Percentiles rank a stretch among this genome's conserved stretches.
Evolutionary conservation across 257 asterid species (phyloP).

Genomic region (Eucommia ulmoides): DNA sequence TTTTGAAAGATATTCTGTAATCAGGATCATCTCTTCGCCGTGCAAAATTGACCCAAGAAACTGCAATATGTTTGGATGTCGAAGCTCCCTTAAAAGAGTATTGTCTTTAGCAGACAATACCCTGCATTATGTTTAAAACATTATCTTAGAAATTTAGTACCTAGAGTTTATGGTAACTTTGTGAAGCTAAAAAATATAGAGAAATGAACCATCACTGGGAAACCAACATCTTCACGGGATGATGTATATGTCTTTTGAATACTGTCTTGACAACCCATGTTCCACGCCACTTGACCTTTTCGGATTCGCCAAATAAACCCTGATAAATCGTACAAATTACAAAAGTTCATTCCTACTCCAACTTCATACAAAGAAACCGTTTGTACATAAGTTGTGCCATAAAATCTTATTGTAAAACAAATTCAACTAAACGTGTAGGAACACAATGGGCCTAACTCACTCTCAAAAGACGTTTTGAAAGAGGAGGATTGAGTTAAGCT

Average conservation of each 20-base stretch:
- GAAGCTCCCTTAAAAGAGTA: conserved; percentile 43
- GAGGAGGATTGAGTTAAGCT: no score
- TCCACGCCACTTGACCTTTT: conserved; percentile 57
- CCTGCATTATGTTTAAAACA: conserved; percentile 20
- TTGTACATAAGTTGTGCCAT: no score
- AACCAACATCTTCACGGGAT: conserved; percentile 20
- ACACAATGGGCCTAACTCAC: no score
- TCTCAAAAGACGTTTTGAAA: no score
- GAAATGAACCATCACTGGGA: not conserved
- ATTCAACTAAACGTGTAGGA: no score
- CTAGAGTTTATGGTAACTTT: no score
- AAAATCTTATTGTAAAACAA: no score
- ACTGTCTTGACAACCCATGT: conserved; percentile 51
- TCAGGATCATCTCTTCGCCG: conserved; percentile 49
- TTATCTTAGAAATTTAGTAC: not conserved
- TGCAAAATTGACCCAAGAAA: conserved; percentile 58
- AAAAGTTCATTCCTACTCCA: conserved; percentile 2
- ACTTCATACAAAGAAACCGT: no score
- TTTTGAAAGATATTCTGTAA: conserved; percentile 50
- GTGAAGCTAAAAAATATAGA: no score
- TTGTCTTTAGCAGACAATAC: conserved; percentile 44
- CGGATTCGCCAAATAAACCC: conserved; percentile 40
- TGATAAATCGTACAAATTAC: conserved; percentile 7
- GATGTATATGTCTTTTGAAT: conserved; percentile 30
- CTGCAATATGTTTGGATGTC: conserved; percentile 55